Conservation (phyloP, 1,284 basidiomycete genomes). For the Coniferiporia sulphurascens region DNA sequence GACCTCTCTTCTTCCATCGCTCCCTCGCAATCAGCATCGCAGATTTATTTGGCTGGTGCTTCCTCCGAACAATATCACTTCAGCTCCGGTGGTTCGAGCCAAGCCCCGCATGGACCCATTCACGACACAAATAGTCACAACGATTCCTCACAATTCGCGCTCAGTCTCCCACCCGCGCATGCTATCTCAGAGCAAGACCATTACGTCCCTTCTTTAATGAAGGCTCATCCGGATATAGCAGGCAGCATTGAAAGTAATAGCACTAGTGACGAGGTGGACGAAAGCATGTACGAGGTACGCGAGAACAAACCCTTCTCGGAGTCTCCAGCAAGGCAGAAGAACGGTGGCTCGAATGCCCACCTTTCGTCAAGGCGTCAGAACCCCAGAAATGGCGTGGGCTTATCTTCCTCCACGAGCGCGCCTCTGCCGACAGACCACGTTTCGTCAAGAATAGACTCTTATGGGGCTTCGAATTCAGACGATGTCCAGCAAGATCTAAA, state of each 20-base stretch:
- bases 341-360: neutral
- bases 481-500: conserved; percentile 5
- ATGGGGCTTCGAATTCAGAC: conserved; percentile 1
- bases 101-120: neutral
- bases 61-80: conserved; percentile 1
- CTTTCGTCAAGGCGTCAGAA: conserved; percentile 1
- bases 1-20: conserved; percentile 46
- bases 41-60: conserved; percentile 23
- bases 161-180: conserved; percentile 52
- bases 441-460: conserved; percentile 1
- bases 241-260: conserved; percentile 28
- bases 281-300: conserved; percentile 38
- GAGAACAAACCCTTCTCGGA: conserved; percentile 54
- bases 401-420: conserved; percentile 10
- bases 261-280: conserved; percentile 32
- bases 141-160: conserved; percentile 16
- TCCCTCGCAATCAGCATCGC: conserved; percentile 65
- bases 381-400: neutral
- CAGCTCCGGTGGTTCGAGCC: neutral
- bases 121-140: conserved; percentile 15
- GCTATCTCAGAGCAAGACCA: conserved; percentile 41
- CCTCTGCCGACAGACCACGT: neutral
- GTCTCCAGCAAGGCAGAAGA: conserved; percentile 2
- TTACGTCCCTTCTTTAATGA: conserved; percentile 35
- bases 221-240: conserved; percentile 40